Conservation (phyloP, 257 asterid genomes). For the Penstemon eatonii region DNA sequence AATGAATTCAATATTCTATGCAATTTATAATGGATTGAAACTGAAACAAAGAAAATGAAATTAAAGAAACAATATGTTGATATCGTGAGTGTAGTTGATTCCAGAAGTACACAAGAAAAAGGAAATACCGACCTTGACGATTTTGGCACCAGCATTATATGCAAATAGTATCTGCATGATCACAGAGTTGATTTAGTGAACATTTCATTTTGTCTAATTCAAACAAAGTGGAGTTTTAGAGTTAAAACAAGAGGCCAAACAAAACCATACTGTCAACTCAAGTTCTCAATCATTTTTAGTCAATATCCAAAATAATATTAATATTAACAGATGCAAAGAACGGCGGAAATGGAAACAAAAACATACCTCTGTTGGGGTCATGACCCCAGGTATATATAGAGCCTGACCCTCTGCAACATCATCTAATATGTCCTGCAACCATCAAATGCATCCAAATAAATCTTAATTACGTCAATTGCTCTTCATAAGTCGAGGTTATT, state of each 20-base stretch:
- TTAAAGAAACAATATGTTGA: background rate
- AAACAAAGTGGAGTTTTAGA: background rate
- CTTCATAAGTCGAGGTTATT: background rate
- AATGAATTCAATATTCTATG: background rate
- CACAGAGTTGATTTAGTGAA: slow-evolving; percentile 24
- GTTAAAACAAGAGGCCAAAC: background rate
- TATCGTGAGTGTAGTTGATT: background rate
- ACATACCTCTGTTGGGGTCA: slow-evolving; percentile 85
- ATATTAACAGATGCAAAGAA: background rate
- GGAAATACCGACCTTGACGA: slow-evolving; percentile 55
- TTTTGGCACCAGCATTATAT: slow-evolving; percentile 64
- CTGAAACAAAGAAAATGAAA: background rate
- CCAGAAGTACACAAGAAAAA: too few relatives aligned
- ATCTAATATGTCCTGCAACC: slow-evolving; percentile 60
- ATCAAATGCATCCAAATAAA: slow-evolving; percentile 22
- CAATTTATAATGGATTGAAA: background rate
- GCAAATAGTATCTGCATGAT: slow-evolving; percentile 67
- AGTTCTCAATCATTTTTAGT: background rate
- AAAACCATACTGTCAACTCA: background rate
- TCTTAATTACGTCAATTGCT: background rate
- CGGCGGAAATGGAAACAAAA: background rate
- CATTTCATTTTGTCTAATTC: background rate
- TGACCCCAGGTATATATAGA: slow-evolving; percentile 81
- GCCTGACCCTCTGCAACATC: slow-evolving; percentile 51
- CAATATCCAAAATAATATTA: background rate